Evolutionary conservation across 345 rosid species (phyloP), one percentile per base, ranked within the genome.

Genomic region (Erucastrum elatum): DNA sequence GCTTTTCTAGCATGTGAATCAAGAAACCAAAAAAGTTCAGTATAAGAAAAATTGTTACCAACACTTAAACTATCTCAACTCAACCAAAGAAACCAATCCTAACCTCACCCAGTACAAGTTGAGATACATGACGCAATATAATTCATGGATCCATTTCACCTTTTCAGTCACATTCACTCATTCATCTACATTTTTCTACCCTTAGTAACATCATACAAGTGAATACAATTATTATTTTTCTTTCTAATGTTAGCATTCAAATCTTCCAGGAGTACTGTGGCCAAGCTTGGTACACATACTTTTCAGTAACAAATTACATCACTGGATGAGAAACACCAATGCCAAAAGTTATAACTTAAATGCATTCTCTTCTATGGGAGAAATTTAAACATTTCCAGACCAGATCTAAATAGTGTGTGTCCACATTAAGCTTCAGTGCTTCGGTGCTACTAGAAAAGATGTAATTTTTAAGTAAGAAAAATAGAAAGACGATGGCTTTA

Each of bases 1-100:
- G 11, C 68, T 70, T 65, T 46, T 58, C 83, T 81, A 81, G 58
- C 80, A 81, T 65, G 60, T 26, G 73, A 41, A 75, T 62, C 60
- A 66, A 71, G 33, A 49, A 65, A 70, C 25, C 41, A 16, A 55
- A 65, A 66, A 58, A 31, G 8, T 12, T 34, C 49, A 49, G 41
- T n/a, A 31, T 0, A 17, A 60, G 64, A n/a, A n/a, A n/a, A 56
- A 12, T 5, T 64, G 33, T 64, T 37, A 41, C 37, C 30, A 68
- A 27, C 34, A n/a, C n/a, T n/a, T n/a, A n/a, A n/a, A n/a, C n/a
- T 29, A 41, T 56, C 49, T 44, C 64, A 69, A 11, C 26, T 10
- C 53, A 46, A 9, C 51, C 37, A 21, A 55, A 30, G 9, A 53
- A 46, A 66, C 30, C 53, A 37, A 1, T 9, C 3, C 7, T 8